Conservation (phyloP, 768 basidiomycete genomes). For the Trametes gibbosa region DNA sequence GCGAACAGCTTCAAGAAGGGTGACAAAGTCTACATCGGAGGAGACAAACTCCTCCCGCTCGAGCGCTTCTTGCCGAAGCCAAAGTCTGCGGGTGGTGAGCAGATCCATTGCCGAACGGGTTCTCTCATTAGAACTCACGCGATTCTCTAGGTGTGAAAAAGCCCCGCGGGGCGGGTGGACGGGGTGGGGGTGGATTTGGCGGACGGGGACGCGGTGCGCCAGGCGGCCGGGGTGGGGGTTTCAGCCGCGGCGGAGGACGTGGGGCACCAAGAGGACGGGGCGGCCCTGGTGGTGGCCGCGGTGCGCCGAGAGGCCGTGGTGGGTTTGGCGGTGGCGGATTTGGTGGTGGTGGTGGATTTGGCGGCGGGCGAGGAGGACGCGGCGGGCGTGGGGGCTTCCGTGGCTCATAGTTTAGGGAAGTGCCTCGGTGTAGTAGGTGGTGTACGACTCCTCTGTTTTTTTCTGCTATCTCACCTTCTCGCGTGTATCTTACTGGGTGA, state of each 20-base stretch:
- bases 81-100: conserved; percentile 68
- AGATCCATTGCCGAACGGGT: no score
- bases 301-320: conserved; percentile 36
- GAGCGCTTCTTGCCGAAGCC: conserved; percentile 97
- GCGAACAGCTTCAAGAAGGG: conserved; percentile 95
- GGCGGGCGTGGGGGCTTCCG: conserved; percentile 45
- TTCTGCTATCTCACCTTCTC: background rate
- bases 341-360: conserved; percentile 39
- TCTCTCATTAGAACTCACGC: background rate
- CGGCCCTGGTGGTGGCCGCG: conserved; percentile 36
- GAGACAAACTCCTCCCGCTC: conserved; percentile 95
- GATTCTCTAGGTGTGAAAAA: conserved; percentile 37
- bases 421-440: background rate
- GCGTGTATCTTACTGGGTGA: conserved; percentile 3
- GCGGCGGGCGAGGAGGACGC: conserved; percentile 38
- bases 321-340: conserved; percentile 40
- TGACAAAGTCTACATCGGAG: conserved; percentile 96
- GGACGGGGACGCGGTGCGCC: conserved; percentile 31
- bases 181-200: conserved; percentile 2
- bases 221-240: conserved; percentile 41
- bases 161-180: conserved; percentile 22
- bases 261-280: conserved; percentile 41
- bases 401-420: conserved; percentile 40
- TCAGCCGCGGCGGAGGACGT: conserved; percentile 46
- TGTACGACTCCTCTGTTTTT: conserved; percentile 11